These are phyloP conservation scores for Sicyos baderoa DNA, from an alignment of 306 rosid species.

Conservation along the genomic window DNA sequence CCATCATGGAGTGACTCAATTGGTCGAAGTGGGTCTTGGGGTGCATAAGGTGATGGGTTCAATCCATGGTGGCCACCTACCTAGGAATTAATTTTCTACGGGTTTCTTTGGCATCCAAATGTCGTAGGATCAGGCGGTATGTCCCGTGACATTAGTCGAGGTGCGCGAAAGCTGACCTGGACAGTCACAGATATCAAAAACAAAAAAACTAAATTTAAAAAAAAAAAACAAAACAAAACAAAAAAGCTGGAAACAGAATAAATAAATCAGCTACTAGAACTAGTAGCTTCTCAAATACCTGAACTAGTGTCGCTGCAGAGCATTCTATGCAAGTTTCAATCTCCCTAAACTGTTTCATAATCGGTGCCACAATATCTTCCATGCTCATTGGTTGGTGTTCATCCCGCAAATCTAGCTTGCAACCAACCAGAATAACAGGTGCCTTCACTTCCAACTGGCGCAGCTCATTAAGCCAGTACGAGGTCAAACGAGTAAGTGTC, in stretches of 20 bases:
- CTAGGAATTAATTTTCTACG: no score
- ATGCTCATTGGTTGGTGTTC: slow-evolving; percentile 22
- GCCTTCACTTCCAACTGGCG: slow-evolving; percentile 50
- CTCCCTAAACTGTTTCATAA: slow-evolving; percentile 40
- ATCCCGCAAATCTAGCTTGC: slow-evolving; percentile 49
- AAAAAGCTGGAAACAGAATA: slow-evolving; percentile 3
- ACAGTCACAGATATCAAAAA: no score
- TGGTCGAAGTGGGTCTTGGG: no score
- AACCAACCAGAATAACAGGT: slow-evolving; percentile 43
- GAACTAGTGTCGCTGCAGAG: slow-evolving; percentile 33
- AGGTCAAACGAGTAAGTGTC: slow-evolving; percentile 46
- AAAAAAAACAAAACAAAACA: background rate
- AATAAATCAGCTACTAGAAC: background rate
- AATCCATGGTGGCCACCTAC: no score
- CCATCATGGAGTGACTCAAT: no score
- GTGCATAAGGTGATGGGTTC: no score
- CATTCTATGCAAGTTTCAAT: slow-evolving; percentile 50
- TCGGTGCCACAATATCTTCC: slow-evolving; percentile 42
- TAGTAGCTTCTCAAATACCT: slow-evolving; percentile 26
- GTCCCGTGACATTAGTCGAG: no score
- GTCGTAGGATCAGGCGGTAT: no score
- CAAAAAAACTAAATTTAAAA: no score
- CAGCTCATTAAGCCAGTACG: slow-evolving; percentile 68
- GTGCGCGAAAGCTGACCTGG: no score
- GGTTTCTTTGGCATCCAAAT: no score